Evolutionary conservation across 805 yeast species (phyloP).

Genomic region (Metschnikowia rubicola): DNA sequence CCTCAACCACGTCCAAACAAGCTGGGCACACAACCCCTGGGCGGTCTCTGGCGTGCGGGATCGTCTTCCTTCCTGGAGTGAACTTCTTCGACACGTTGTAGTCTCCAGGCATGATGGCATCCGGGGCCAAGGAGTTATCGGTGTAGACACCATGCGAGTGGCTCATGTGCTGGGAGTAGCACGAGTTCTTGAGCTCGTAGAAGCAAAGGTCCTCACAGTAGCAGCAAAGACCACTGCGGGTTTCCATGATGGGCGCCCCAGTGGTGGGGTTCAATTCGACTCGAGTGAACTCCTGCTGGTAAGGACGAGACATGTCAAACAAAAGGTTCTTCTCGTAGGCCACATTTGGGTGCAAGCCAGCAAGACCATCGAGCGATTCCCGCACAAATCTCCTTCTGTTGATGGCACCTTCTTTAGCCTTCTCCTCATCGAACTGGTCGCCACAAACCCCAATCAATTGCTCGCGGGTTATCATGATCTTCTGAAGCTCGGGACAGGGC

Average conservation of each 20-base stretch:
- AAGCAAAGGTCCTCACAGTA: slow-evolving; percentile 29
- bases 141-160: slow-evolving; percentile 33
- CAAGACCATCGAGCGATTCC: slow-evolving; percentile 1
- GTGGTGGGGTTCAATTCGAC: slow-evolving; percentile 11
- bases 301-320: slow-evolving; percentile 10
- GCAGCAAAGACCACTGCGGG: slow-evolving; percentile 35
- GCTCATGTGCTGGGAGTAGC: slow-evolving; percentile 35
- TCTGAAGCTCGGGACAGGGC: slow-evolving; percentile 2
- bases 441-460: not conserved
- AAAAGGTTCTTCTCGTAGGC: slow-evolving; percentile 10
- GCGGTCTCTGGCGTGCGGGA: slow-evolving; percentile 20
- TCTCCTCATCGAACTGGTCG: slow-evolving; percentile 5
- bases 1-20: slow-evolving; percentile 24
- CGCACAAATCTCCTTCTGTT: slow-evolving; percentile 10
- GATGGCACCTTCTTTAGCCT: slow-evolving; percentile 6
- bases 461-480: not conserved
- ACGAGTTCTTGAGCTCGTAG: slow-evolving; percentile 30
- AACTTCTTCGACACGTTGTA: slow-evolving; percentile 21
- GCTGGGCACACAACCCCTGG: slow-evolving; percentile 31
- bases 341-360: slow-evolving; percentile 4
- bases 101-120: slow-evolving; percentile 22
- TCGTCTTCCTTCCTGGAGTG: slow-evolving; percentile 18
- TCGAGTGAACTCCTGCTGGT: slow-evolving; percentile 19
- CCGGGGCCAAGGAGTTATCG: slow-evolving; percentile 28
- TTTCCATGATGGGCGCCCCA: slow-evolving; percentile 11